Evolutionary conservation across 495 filamentous ascomycete genomes (phyloP), one percentile per base, ranked within the genome.

Genomic region (Xylona heveae): DNA sequence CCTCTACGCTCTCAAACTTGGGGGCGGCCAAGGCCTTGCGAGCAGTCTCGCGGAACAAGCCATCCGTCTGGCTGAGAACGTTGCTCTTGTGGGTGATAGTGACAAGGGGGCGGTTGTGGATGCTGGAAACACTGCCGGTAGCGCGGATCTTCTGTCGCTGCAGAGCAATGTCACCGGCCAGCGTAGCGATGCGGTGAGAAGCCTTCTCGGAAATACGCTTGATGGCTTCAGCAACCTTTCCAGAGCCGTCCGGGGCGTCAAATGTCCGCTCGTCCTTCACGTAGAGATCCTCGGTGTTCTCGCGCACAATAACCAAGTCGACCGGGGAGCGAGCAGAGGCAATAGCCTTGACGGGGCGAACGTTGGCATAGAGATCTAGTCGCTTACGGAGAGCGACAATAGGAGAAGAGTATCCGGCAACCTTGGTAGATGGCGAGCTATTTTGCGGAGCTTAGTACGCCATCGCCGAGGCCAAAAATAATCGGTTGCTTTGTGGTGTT

Each of bases 81-180:
- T 97, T 97, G 51, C 76, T 84, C 61, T 97, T 97, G 63, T 97
- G 88, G 23, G 88, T 97, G 51, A 97, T 80, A 38, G 88, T 97
- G 21, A 97, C 84, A 46, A 83, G 62, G 20, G 84, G 72, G 37
- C 57, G 50, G 28, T 54, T 48, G 50, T 79, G 79, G 34, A 74
- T 69, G 41, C 62, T 63, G 21, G 53, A 51, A 10, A 45, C 52
- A 6, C 50, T 43, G 26, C 46, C 39, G 1, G 47, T 39, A 9
- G 60, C 57, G 33, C 88, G 71, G 42, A 92, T 73, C 42, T 74
- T 70, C 47, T 90, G 79, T 35, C 90, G 65, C 30, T 78, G 68
- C 35, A 93, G 57, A 10, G 88, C 88, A 48, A 97, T 88, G 47
- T 94, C 83, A 34, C 85, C 84, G 5, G 88, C 90, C 48, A 93